Percentiles rank a stretch among this genome's conserved stretches.
Conservation (phyloP, 2,329 filamentous ascomycete species). For the Keithomyces neogunnii region DNA sequence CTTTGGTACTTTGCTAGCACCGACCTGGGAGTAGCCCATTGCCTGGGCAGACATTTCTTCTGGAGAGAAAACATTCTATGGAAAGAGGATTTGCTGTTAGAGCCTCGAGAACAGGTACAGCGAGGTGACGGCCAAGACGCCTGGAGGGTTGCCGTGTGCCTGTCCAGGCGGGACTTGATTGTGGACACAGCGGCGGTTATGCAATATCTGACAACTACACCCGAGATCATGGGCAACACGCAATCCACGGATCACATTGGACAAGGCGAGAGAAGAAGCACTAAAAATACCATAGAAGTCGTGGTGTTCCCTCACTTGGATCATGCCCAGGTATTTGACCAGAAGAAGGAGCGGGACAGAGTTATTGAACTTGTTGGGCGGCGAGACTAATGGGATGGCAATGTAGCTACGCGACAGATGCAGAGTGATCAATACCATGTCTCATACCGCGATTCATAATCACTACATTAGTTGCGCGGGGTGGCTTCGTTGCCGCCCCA, state of each 20-base stretch:
- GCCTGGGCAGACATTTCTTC: constrained; percentile 58
- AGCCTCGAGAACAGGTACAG: neutral
- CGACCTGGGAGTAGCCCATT: constrained; percentile 58
- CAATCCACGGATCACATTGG: constrained; percentile 10
- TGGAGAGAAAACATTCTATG: constrained; percentile 65
- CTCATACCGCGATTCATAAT: neutral
- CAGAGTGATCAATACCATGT: too few species aligned
- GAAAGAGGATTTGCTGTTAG: constrained; percentile 50
- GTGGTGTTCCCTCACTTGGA: constrained; percentile 53
- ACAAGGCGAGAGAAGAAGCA: constrained; percentile 5
- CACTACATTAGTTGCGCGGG: constrained; percentile 9
- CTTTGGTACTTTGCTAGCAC: constrained; percentile 63
- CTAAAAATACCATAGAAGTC: constrained; percentile 36
- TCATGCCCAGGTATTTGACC: constrained; percentile 55
- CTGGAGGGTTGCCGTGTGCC: constrained; percentile 43
- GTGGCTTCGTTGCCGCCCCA: constrained; percentile 46
- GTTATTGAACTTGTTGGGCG: constrained; percentile 20
- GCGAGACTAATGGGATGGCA: neutral
- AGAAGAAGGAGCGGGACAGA: constrained; percentile 15
- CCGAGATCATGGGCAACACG: constrained; percentile 8
- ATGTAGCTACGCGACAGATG: neutral
- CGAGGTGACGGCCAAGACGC: neutral
- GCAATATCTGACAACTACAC: constrained; percentile 36
- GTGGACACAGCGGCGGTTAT: constrained; percentile 51
- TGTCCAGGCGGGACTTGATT: constrained; percentile 56